Conservation (phyloP, 768 basidiomycete genomes). For the Leccinum longicurvipes region DNA sequence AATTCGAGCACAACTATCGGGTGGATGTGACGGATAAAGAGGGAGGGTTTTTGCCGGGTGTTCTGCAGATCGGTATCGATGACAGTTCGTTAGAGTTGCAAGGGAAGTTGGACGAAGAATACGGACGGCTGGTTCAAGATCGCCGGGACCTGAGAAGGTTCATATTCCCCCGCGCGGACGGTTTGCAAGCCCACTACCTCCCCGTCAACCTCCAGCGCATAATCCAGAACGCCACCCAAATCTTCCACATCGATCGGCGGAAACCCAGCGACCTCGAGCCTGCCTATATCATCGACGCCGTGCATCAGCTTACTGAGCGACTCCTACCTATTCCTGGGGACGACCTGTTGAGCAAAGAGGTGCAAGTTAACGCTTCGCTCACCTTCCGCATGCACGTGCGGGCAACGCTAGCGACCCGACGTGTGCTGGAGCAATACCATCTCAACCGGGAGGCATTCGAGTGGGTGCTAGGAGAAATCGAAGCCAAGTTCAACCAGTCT, state of each 20-base stretch:
- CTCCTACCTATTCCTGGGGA: slow-evolving; percentile 87
- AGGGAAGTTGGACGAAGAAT: slow-evolving; percentile 79
- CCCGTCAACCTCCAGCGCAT: slow-evolving; percentile 96
- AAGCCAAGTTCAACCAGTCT: slow-evolving; percentile 93
- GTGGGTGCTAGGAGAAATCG: slow-evolving; percentile 94
- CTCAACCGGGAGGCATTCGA: slow-evolving; percentile 93
- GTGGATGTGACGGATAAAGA: slow-evolving; percentile 87
- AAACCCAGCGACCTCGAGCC: slow-evolving; percentile 94
- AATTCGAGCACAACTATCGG: slow-evolving; percentile 91
- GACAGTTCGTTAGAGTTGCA: slow-evolving; percentile 83
- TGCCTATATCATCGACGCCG: slow-evolving; percentile 75
- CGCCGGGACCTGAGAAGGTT: slow-evolving; percentile 75
- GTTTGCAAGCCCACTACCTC: slow-evolving; percentile 74
- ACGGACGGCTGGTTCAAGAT: slow-evolving; percentile 60
- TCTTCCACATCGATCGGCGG: slow-evolving; percentile 94
- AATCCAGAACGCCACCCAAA: slow-evolving; percentile 91
- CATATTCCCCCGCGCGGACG: slow-evolving; percentile 77
- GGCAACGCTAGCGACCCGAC: slow-evolving; percentile 81
- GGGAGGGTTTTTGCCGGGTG: slow-evolving; percentile 75
- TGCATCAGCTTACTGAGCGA: slow-evolving; percentile 69
- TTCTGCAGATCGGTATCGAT: slow-evolving; percentile 84
- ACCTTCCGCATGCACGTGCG: slow-evolving; percentile 94
- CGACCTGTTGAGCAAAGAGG: slow-evolving; percentile 68
- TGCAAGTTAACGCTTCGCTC: slow-evolving; percentile 85
- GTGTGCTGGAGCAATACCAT: slow-evolving; percentile 85